Percentiles rank a stretch among this genome's conserved stretches.
Evolutionary conservation across 371 early-diverging fungal genomes (phyloP).

Genomic region (Rhizopus sp.): DNA sequence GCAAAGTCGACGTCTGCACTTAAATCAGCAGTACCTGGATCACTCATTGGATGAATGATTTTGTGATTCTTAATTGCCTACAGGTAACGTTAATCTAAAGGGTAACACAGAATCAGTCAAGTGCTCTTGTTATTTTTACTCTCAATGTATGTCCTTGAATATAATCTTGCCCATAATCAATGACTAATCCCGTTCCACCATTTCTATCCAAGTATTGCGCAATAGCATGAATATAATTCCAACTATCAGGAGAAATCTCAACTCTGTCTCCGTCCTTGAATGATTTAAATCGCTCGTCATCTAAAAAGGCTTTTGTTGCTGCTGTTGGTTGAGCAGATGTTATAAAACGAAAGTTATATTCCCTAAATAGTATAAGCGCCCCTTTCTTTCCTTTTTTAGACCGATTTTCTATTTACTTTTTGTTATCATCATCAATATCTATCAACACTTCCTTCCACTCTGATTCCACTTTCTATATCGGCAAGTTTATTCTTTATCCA

Average conservation of each 20-base stretch:
- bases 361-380: slow-evolving; percentile 32
- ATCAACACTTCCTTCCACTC: slow-evolving; percentile 93
- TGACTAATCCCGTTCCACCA: slow-evolving; percentile 77
- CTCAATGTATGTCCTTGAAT: slow-evolving; percentile 79
- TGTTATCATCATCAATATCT: slow-evolving; percentile 72
- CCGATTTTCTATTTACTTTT: slow-evolving; percentile 38
- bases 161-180: slow-evolving; percentile 92
- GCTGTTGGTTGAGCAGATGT: slow-evolving; percentile 71
- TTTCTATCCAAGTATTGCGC: slow-evolving; percentile 61
- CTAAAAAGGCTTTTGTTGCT: slow-evolving; percentile 61
- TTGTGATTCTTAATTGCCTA: slow-evolving; percentile 88
- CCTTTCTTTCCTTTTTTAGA: neutral
- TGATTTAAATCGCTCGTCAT: slow-evolving; percentile 39
- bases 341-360: slow-evolving; percentile 78
- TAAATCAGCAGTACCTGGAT: slow-evolving; percentile 88
- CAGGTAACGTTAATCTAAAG: neutral
- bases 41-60: slow-evolving; percentile 74
- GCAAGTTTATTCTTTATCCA: neutral
- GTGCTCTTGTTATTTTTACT: slow-evolving; percentile 45
- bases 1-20: slow-evolving; percentile 94
- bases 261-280: slow-evolving; percentile 73
- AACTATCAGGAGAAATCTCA: slow-evolving; percentile 86
- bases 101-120: slow-evolving; percentile 2
- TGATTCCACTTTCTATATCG: slow-evolving; percentile 57
- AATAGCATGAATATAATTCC: slow-evolving; percentile 61